Conservation (phyloP, 352 stramenopile species). For the Phytophthora crassamura region DNA sequence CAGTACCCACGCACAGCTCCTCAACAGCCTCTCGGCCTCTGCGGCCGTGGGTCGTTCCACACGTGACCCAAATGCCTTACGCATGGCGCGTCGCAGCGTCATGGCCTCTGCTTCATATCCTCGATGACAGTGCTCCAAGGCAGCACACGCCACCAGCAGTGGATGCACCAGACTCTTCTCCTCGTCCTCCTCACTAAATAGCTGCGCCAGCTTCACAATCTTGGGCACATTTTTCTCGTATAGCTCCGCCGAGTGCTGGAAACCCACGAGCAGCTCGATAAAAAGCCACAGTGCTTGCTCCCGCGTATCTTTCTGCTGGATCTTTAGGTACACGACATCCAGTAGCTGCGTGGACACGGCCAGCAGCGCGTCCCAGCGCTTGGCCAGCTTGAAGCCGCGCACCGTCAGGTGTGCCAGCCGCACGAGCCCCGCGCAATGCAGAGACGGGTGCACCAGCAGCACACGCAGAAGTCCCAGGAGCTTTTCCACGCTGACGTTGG, state of each 20-base stretch:
- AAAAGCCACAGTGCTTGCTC: constrained; percentile 58
- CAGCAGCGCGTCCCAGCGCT: constrained; percentile 72
- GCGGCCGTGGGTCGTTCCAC: constrained; percentile 48
- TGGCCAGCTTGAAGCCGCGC: constrained; percentile 72
- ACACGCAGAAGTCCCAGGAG: constrained; percentile 45
- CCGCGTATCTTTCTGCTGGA: constrained; percentile 27
- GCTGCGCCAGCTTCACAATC: constrained; percentile 50
- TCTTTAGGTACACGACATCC: constrained; percentile 50
- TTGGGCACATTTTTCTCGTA: constrained; percentile 52
- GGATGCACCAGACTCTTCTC: constrained; percentile 29
- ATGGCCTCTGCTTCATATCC: constrained; percentile 69
- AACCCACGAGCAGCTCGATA: constrained; percentile 70
- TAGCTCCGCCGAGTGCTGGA: constrained; percentile 76
- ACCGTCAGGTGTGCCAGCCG: constrained; percentile 66
- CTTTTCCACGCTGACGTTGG: constrained; percentile 41
- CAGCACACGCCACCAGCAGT: constrained; percentile 52
- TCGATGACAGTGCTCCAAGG: constrained; percentile 69
- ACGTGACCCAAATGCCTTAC: constrained; percentile 38
- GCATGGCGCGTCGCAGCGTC: constrained; percentile 49
- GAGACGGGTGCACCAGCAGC: constrained; percentile 41
- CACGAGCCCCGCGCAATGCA: constrained; percentile 54
- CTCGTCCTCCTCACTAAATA: constrained; percentile 46
- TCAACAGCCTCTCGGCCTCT: constrained; percentile 51
- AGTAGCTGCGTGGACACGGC: constrained; percentile 48
- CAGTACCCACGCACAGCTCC: constrained; percentile 71